Conservation (phyloP, 768 basidiomycete genomes). For the Suillus subalutaceus region DNA sequence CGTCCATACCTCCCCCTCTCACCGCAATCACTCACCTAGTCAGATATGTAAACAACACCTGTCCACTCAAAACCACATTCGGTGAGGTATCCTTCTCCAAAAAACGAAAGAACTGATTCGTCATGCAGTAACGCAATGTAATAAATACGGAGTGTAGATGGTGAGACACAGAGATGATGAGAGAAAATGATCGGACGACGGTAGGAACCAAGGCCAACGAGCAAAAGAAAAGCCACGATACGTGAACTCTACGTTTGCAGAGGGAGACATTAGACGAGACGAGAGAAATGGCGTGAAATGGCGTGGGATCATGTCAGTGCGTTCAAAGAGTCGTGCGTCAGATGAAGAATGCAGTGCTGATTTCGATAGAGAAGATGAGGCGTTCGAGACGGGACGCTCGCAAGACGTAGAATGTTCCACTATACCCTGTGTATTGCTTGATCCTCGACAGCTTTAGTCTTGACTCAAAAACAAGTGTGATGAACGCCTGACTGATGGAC, state of each 20-base stretch:
- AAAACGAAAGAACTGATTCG: no score
- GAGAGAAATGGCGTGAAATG: background rate
- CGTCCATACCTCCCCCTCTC: no score
- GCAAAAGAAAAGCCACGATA: background rate
- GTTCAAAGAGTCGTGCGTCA: slow-evolving; percentile 2
- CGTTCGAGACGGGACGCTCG: slow-evolving; percentile 3
- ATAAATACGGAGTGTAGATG: background rate
- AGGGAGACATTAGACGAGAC: background rate
- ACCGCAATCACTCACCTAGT: no score
- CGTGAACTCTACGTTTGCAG: slow-evolving; percentile 3
- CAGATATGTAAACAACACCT: no score
- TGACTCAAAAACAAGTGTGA: no score
- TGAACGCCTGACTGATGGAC: no score
- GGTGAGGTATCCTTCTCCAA: no score
- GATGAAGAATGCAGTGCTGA: background rate
- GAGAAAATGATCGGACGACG: background rate
- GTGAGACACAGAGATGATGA: background rate
- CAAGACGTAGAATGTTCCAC: background rate
- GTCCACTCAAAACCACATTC: no score
- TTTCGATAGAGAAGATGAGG: background rate
- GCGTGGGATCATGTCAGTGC: background rate
- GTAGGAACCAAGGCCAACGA: background rate
- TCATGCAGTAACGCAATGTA: no score
- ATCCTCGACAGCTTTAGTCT: no score
- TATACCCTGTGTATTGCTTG: no score